phyloP scores from a whole-genome alignment of 352 stramenopile genomes.

The Pythium guiyangense region DNA sequence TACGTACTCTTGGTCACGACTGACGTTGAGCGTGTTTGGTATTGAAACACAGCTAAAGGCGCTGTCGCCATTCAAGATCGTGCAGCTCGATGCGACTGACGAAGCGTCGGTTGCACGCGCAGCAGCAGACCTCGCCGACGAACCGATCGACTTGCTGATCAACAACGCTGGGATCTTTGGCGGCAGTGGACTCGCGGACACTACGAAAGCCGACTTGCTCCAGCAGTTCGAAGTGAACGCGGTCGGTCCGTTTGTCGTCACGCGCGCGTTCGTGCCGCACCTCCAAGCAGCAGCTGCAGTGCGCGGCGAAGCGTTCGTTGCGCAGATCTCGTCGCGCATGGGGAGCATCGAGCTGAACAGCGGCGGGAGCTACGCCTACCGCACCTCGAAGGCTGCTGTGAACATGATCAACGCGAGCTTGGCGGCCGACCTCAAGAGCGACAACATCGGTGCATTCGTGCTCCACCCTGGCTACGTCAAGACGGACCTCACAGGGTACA shows the following conservation, averaged over 20 bases:
- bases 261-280: slow-evolving; percentile 19
- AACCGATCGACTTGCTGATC: slow-evolving; percentile 30
- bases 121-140: slow-evolving; percentile 10
- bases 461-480: slow-evolving; percentile 33
- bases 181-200: slow-evolving; percentile 1
- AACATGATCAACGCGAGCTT: slow-evolving; percentile 29
- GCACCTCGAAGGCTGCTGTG: slow-evolving; percentile 37
- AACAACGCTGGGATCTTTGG: slow-evolving; percentile 31
- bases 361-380: slow-evolving; percentile 21
- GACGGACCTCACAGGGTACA: slow-evolving; percentile 31
- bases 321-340: slow-evolving; percentile 20
- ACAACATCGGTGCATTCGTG: slow-evolving; percentile 21
- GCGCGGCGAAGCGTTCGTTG: slow-evolving; percentile 15
- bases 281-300: slow-evolving; percentile 9
- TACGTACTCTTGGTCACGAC: neutral
- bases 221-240: slow-evolving; percentile 36
- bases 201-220: slow-evolving; percentile 16
- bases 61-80: slow-evolving; percentile 13
- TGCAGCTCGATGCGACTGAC: slow-evolving; percentile 19
- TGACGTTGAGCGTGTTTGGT: too few species aligned
- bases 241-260: slow-evolving; percentile 28
- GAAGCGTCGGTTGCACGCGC: slow-evolving; percentile 18
- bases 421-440: slow-evolving; percentile 17
- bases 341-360: slow-evolving; percentile 15
- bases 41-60: slow-evolving; percentile 15